Evolutionary conservation across 768 basidiomycete species (phyloP), one percentile per base, ranked within the genome.

Genomic region (Mycena filopes): DNA sequence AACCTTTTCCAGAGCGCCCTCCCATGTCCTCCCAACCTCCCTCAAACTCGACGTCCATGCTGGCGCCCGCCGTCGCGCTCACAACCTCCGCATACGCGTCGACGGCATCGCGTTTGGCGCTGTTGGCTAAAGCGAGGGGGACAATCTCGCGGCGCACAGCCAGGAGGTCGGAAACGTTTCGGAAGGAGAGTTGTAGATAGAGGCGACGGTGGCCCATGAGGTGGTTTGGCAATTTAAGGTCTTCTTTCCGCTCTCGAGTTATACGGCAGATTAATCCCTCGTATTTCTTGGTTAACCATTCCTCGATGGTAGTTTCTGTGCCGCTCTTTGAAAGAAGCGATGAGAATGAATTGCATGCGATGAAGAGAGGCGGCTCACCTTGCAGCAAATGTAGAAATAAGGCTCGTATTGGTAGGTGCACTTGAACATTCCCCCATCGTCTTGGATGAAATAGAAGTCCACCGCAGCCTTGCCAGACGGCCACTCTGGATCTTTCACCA

Each of bases 11-110:
- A 50, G 78, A 74, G 49, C 78, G 76, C 20, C 79, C 76, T 55
- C 85, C 72, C 42, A 71, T 60, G 13, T 84, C 87, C 29, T 80
- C 77, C 77, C 87, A 89, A 43, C 84, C 89, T 21, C 86, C 87
- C 48, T 93, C 92, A 25, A 91, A 79, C 53, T 89, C 89, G 66
- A 94, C 84, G 60, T 89, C 87, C 76, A 88, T 87, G 61, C 81
- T 83, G 3, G 89, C 86, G 33, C 84, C 84, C 4, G 93, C 86
- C 0, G 96, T 89, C 8, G 89, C 89, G 66, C 87, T 91, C 66
- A 99, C 88, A 23, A 99, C 95, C 72, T 99, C 98, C 3, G 98
- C 98, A 72, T 99, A 99, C 5, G 96, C 96, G 76, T 99, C 98
- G 15, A 99, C 91, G 0, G 98, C 97, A 71, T 93, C 92, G 26